These are phyloP conservation scores for Suillus luteus DNA, from an alignment of 768 basidiomycete species.

Conservation along the genomic window DNA sequence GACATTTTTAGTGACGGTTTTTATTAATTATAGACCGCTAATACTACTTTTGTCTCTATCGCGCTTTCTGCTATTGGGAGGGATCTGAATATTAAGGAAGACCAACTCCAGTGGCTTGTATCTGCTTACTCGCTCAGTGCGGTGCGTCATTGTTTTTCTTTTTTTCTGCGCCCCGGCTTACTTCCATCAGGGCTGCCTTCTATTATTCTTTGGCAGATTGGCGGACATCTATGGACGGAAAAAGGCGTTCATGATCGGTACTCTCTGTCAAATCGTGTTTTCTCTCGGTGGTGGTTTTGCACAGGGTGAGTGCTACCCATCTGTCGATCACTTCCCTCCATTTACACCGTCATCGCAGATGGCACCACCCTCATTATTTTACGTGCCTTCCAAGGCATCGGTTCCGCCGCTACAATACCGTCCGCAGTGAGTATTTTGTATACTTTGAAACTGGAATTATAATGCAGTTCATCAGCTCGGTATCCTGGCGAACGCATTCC, in stretches of 20 bases:
- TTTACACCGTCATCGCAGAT: slow-evolving; percentile 37
- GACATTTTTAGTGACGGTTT: not conserved
- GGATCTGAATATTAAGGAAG: slow-evolving; percentile 51
- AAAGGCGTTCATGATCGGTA: slow-evolving; percentile 63
- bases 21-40: slow-evolving; percentile 27
- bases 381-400: slow-evolving; percentile 80
- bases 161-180: not conserved
- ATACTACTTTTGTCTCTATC: slow-evolving; percentile 47
- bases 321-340: not conserved
- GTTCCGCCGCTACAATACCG: slow-evolving; percentile 74
- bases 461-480: slow-evolving; percentile 52
- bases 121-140: slow-evolving; percentile 71
- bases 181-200: slow-evolving; percentile 63
- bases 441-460: slow-evolving; percentile 7
- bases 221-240: slow-evolving; percentile 82
- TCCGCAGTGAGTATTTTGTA: slow-evolving; percentile 50
- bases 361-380: slow-evolving; percentile 65
- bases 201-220: slow-evolving; percentile 75
- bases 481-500: slow-evolving; percentile 80
- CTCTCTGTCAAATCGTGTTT: slow-evolving; percentile 52
- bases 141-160: slow-evolving; percentile 37
- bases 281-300: slow-evolving; percentile 68
- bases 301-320: slow-evolving; percentile 37
- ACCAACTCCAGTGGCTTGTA: slow-evolving; percentile 64
- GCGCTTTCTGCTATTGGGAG: slow-evolving; percentile 53